Evolutionary conservation across 163 green algal genomes (phyloP).

Genomic region (Chlorella variabilis): DNA sequence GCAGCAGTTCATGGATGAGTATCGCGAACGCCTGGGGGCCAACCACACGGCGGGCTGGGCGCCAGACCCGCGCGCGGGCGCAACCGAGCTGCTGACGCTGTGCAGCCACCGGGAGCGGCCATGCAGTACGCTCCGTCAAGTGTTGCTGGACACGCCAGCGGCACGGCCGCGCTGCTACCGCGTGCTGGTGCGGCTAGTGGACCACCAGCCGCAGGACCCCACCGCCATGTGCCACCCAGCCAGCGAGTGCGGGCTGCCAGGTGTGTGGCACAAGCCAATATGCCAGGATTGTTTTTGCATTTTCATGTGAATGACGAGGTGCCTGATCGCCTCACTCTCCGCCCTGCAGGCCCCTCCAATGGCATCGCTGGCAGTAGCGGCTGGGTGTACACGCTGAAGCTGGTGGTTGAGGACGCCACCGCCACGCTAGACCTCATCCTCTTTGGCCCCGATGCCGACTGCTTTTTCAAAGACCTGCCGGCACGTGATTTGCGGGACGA

Average conservation of each 20-base stretch:
- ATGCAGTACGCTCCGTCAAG: constrained; percentile 9
- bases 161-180: constrained; percentile 20
- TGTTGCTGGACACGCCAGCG: constrained; percentile 7
- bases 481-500: neutral
- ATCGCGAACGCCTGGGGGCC: constrained; percentile 5
- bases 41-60: constrained; percentile 28
- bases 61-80: neutral
- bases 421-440: constrained; percentile 38
- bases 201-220: constrained; percentile 6
- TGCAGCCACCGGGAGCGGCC: neutral
- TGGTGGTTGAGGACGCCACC: constrained; percentile 44
- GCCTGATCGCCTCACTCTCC: too few species aligned
- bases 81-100: constrained; percentile 15
- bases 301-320: too few species aligned
- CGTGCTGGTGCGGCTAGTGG: constrained; percentile 27
- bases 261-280: too few species aligned
- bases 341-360: too few species aligned
- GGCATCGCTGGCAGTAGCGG: neutral
- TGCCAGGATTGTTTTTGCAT: too few species aligned
- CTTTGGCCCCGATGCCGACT: constrained; percentile 24
- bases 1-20: constrained; percentile 5
- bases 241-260: neutral
- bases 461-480: constrained; percentile 32
- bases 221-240: constrained; percentile 10
- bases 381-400: constrained; percentile 32